Base-by-base conservation (phyloP, 2,329 filamentous ascomycete species). In the Xylaria sp. region DNA sequence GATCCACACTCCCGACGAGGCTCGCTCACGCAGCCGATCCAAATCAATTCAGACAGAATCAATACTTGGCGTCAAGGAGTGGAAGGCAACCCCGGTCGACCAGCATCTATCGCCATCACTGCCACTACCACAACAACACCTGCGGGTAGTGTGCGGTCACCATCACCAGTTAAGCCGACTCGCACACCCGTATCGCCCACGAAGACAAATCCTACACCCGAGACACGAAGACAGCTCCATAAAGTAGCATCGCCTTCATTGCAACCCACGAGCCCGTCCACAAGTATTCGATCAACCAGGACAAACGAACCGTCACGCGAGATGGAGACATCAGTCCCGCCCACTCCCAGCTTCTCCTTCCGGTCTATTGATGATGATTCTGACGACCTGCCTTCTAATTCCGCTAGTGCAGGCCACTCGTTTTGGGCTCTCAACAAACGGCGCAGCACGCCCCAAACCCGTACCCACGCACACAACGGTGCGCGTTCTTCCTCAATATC, bases 31-130 rank as follows among this genome's bases (percentile, higher is more conserved):
- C 79, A 81, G 62, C 81, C 80, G 13, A 75, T 78, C 1, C 81
- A 81, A 55, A 68, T 80, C 23, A 81, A 76, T 63, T 84, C 91
- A 0, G 95, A 98, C 72, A 88, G 93, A 18, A 98, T 98, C 73
- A 86, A 97, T 72, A 92, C 89, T 59, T 99, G 95, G 95, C 89
- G 94, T 3, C 93, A 97, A 65, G 86, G 85, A 23, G 83, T 90
- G 20, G 81, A 80, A 64, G 76, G 76, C 8, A 71, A 74, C 50
- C 73, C 77, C 44, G 74, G 79, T 12, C 79, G 83, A 18, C 79
- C 81, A 1, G 79, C 78, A 58, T 80, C 81, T 32, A 78, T 82
- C 28, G 64, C 74, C 1, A 65, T 78, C 6, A 77, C 78, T 34
- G 28, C 48, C 2, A 64, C 69, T 15, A 82, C 82, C 0, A 79